Conservation (phyloP, 495 filamentous ascomycete species). For the Neurospora sp. region DNA sequence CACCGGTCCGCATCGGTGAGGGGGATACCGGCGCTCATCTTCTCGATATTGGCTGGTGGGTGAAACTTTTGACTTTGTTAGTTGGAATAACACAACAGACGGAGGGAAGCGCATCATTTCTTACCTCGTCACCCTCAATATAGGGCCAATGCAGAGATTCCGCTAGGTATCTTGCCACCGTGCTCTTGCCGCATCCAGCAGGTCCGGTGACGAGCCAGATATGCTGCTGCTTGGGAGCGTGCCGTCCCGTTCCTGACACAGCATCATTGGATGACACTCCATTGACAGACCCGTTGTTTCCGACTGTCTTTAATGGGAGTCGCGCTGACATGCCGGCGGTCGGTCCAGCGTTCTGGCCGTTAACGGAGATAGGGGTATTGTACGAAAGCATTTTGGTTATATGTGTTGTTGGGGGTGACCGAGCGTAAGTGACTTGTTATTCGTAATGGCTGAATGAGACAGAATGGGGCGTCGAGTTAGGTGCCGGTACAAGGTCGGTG, state of each 20-base stretch:
- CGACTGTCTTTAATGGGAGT: slow-evolving; percentile 17
- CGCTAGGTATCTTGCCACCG: slow-evolving; percentile 72
- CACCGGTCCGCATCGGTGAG: slow-evolving; percentile 93
- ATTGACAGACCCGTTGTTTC: slow-evolving; percentile 15
- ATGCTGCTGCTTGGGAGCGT: slow-evolving; percentile 48
- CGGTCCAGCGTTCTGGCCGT: slow-evolving; percentile 23
- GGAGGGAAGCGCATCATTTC: slow-evolving; percentile 22
- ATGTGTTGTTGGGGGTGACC: neutral
- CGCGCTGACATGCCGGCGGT: slow-evolving; percentile 22
- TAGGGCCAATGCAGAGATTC: slow-evolving; percentile 64
- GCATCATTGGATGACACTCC: slow-evolving; percentile 18
- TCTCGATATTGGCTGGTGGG: slow-evolving; percentile 72
- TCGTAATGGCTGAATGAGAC: neutral
- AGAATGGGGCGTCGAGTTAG: neutral
- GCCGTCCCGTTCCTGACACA: slow-evolving; percentile 13
- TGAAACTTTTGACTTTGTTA: slow-evolving; percentile 58
- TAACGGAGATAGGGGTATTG: slow-evolving; percentile 28
- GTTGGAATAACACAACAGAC: neutral
- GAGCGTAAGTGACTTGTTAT: neutral
- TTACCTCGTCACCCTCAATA: slow-evolving; percentile 92
- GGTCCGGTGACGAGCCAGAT: slow-evolving; percentile 98
- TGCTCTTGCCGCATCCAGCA: slow-evolving; percentile 93
- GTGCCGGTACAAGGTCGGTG: neutral
- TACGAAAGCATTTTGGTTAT: slow-evolving; percentile 31
- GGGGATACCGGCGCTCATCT: slow-evolving; percentile 81